Evolutionary conservation across 2,329 filamentous ascomycete genomes (phyloP), one percentile per base, ranked within the genome.

Genomic region (Plectosphaerella plurivora): DNA sequence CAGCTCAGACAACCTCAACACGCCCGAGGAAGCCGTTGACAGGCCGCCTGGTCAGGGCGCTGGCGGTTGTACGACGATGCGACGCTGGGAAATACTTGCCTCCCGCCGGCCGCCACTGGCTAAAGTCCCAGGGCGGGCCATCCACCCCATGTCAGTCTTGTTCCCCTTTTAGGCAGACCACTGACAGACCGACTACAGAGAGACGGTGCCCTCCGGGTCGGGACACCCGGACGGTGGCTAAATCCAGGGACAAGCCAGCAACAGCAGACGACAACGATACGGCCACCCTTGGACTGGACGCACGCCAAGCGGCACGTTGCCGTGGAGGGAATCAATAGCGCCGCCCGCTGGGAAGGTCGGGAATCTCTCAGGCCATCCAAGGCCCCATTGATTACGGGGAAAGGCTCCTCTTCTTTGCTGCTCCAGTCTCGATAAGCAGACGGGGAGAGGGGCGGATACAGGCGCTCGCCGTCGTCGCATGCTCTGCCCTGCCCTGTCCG

Each of bases 281-380:
- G 22, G 22, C 22, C 22, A 22, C 22, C 22, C 22, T 22, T 22
- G 22, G 22, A 22, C 33, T 15, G 14, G 28, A 10, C 39, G 39
- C 39, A 35, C 18, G 48, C 48, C 48, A 50, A 50, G 48, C 37
- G 48, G 48, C 48, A 50, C 48, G 39, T 50, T 50, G 48, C 48
- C 39, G 48, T 44, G n/a, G 20, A 44, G 39, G 28, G 25, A 50
- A 50, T 50, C 48, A 41, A 50, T 50, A 50, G 48, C 25, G 48
- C 24, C 48, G 25, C 22, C 20, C 3, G n/a, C n/a, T 18, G 41
- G n/a, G 41, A 12, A 44, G 37, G 37, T 33, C 28, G 28, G 16
- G 37, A 39, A 39, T 39, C 37, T n/a, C 37, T n/a, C 15, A 15
- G 37, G 16, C 9, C 35, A 18, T n/a, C 37, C 37, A 39, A 39